Evolutionary conservation across 2,329 filamentous ascomycete genomes (phyloP).

Genomic region (Alternaria rosae): DNA sequence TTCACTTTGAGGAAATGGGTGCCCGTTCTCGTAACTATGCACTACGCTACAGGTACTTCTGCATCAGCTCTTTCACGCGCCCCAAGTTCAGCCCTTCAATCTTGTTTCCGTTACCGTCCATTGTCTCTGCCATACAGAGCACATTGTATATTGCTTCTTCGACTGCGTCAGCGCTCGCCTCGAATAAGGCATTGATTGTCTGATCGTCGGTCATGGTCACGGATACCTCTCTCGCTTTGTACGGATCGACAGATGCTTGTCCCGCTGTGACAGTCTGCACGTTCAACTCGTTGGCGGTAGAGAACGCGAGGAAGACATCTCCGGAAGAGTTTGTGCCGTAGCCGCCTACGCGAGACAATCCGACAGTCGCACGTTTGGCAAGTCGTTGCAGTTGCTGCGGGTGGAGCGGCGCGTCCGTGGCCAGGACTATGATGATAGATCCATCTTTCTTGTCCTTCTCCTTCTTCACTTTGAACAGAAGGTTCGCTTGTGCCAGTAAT

Average conservation of each 20-base stretch:
- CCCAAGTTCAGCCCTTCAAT: slow-evolving; percentile 45
- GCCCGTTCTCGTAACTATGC: background rate
- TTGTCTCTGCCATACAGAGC: slow-evolving; percentile 67
- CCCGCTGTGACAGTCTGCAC: slow-evolving; percentile 50
- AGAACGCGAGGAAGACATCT: slow-evolving; percentile 73
- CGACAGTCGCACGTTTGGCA: slow-evolving; percentile 68
- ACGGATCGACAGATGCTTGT: slow-evolving; percentile 37
- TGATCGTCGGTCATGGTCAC: slow-evolving; percentile 64
- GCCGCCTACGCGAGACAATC: slow-evolving; percentile 67
- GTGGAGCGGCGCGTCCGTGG: slow-evolving; percentile 68
- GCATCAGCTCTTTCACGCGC: slow-evolving; percentile 48
- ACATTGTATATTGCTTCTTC: slow-evolving; percentile 73
- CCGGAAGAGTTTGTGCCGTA: slow-evolving; percentile 69
- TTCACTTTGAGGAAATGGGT: background rate
- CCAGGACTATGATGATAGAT: slow-evolving; percentile 69
- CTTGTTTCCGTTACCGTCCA: slow-evolving; percentile 62
- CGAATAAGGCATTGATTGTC: slow-evolving; percentile 68
- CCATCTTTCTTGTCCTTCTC: slow-evolving; percentile 64
- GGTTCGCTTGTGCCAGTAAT: slow-evolving; percentile 35
- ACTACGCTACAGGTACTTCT: slow-evolving; percentile 37
- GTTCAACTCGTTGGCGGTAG: slow-evolving; percentile 63
- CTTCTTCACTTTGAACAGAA: slow-evolving; percentile 38
- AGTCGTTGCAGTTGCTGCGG: slow-evolving; percentile 65
- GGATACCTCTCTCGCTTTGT: slow-evolving; percentile 52
- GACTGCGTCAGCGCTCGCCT: slow-evolving; percentile 67